Base-by-base conservation (phyloP, 805 yeast species). In the Schizosaccharomyces octosporus region DNA sequence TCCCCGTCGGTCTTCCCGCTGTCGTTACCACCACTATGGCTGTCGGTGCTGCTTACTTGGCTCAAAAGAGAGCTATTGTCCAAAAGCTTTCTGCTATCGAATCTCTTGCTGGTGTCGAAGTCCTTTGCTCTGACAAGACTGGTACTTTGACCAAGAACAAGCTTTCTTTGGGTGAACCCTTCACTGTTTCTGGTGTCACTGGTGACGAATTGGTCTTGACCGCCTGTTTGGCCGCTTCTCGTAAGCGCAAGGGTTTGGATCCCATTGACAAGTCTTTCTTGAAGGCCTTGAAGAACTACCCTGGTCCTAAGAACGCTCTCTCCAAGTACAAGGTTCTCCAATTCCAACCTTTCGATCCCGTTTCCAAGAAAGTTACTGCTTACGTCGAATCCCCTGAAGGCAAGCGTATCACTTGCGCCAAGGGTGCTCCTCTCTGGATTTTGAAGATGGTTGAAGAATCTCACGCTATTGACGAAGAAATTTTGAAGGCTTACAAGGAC, bases 11-110 rank as follows among this genome's bases (percentile, higher is more conserved):
- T 85, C 82, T 88, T 74, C 96, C 96, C 75, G 95, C 95, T 74
- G 96, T 88, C 72, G 95, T 87, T 68, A 88, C 96, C 79, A 88
- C 95, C 71, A 88, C 96, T 74, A 87, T 88, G 96, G 97, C 97
- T 75, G 97, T 89, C 76, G 97, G 97, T 83, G 97, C 96, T 75
- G 95, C 96, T 73, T 87, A 88, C 84, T 79, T 88, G 72, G 96
- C 96, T 71, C 86, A 87, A 82, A 88, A 87, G 78, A 87, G 87
- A 78, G 96, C 96, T 69, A 88, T 88, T 80, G 97, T 88, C 70
- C 96, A 88, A 78, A 88, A 88, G 75, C 80, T 88, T 72, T 85
- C 95, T 74, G 96, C 96, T 68, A 88, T 88, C 78, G 97, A 88
- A 78, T 88, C 95, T 66, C 79, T 88, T 69, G 97, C 95, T 67